Base-by-base conservation (phyloP, 345 rosid species). In the Cardiospermum halicacabum region DNA sequence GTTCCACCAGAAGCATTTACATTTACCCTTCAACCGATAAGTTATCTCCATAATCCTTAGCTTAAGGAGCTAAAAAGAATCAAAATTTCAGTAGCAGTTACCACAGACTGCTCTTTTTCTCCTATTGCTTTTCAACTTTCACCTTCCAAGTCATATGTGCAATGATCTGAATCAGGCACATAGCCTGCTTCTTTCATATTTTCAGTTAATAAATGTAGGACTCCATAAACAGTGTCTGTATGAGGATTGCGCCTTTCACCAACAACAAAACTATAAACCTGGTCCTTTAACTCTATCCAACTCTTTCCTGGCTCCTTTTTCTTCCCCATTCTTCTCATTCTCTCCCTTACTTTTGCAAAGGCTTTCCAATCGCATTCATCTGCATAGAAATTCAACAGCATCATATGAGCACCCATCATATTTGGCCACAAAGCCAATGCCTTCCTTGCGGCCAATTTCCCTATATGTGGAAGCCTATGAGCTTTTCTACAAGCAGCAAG, bases 401-500 rank as follows among this genome's bases (percentile, higher is more conserved):
- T 76, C 75, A 91, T 81, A 64, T 85, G 91, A 55, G 91, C 79
- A 32, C 81, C 90, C 15, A 74, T 83, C 81, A 80, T 71, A 42
- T 77, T 77, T 11, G 96, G 96, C 53, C 71, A 81, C 69, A 82
- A 80, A 65, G 83, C 85, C 69, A 87, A 64, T 50, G 85, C 76
- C 59, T 76, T 85, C 57, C 49, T 58, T n/a, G 97, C 95, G 16
- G 89, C 91, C 58, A 86, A 68, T 75, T 78, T 85, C 19, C 89
- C 91, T 74, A 89, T 32, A 21, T 78, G 73, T 3, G 72, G 65
- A 47, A 71, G 80, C 49, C 71, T 70, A 72, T 87, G 82, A 24
- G 84, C 89, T 70, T n/a, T n/a, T n/a, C 80, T 85, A 74, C 96
- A 94, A 69, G 95, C 99, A 36, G 88, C 87, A 9, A 94, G 82